phyloP scores from a whole-genome alignment of 805 yeast genomes.

The Candida manassasensis region DNA sequence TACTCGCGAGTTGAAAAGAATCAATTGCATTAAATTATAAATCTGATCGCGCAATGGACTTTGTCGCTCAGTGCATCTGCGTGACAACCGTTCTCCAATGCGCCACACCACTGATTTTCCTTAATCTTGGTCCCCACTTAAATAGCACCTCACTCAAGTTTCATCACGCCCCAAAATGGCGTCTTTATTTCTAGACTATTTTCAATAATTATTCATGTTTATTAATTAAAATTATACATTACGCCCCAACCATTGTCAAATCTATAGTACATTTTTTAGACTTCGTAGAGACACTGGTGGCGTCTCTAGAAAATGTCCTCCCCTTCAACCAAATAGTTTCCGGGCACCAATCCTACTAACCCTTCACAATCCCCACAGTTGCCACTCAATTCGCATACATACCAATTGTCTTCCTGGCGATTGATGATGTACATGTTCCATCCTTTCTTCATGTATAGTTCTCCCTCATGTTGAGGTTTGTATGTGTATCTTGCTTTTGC shows the following conservation, averaged over 20 bases:
- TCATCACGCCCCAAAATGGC: too few relatives aligned
- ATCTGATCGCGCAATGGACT: too few relatives aligned
- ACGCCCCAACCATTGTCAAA: background rate
- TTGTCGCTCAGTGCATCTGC: too few relatives aligned
- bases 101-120: too few relatives aligned
- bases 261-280: background rate
- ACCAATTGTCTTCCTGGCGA: conserved; percentile 44
- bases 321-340: conserved; percentile 38
- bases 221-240: too few relatives aligned
- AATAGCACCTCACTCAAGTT: too few relatives aligned
- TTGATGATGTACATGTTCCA: conserved; percentile 40
- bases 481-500: conserved; percentile 38
- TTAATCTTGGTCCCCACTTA: too few relatives aligned
- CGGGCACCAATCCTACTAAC: conserved; percentile 39
- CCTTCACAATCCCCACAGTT: conserved; percentile 31
- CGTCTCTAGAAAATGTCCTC: conserved; percentile 11
- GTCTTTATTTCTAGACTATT: too few relatives aligned
- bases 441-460: conserved; percentile 34
- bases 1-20: too few relatives aligned
- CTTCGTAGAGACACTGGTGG: background rate
- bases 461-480: conserved; percentile 39
- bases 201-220: too few relatives aligned
- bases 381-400: conserved; percentile 36
- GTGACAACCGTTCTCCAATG: too few relatives aligned
- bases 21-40: too few relatives aligned